Evolutionary conservation across 1,284 basidiomycete genomes (phyloP), one percentile per base, ranked within the genome.

Genomic region (Tetrapyrgos nigripes): DNA sequence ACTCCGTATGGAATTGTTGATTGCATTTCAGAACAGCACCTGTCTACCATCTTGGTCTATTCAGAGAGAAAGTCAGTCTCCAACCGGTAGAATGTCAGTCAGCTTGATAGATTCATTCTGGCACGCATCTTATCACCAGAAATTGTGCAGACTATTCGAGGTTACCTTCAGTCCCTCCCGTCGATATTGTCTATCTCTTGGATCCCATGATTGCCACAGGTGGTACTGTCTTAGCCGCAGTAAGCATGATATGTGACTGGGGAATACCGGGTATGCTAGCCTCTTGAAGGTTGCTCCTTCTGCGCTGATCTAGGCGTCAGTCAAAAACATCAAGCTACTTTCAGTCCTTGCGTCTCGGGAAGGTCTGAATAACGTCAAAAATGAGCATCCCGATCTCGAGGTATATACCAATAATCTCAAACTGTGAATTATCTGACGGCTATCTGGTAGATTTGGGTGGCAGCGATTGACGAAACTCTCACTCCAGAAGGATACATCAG

Each of bases 151-250:
- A 97, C 75, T 96, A 96, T 76, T 96, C 94, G 60, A 97, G 97
- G 77, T 83, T 98, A 11, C 96, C 96, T 6, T 76, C 85, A 28
- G 76, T 79, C 17, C 88, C 91, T 1, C 88, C 90, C 0, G 86
- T 96, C 5, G 95, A 97, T 69, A 76, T 86, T 48, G 90, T 96
- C 27, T 93, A 89, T 76, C 78, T 98, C 37, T 82, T 98, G 43
- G 96, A 98, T 67, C 93, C 96, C 3, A 77, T 98, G 44, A 91
- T 98, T 67, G 96, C 96, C 0, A 98, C 96, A 0, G 96, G 96
- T 60, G 93, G 93, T n/a, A 97, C 96, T 3, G 94, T 92, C 4
- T 83, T 87, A 60, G 94, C 95, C 14, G 95, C 95, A 2, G 71
- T 97, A 57, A 71, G 83, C 53, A 96, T 96, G 93, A 80, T 96